phyloP scores from a whole-genome alignment of 169 alveolate genomes.

The Plasmodium cynomolgi region DNA sequence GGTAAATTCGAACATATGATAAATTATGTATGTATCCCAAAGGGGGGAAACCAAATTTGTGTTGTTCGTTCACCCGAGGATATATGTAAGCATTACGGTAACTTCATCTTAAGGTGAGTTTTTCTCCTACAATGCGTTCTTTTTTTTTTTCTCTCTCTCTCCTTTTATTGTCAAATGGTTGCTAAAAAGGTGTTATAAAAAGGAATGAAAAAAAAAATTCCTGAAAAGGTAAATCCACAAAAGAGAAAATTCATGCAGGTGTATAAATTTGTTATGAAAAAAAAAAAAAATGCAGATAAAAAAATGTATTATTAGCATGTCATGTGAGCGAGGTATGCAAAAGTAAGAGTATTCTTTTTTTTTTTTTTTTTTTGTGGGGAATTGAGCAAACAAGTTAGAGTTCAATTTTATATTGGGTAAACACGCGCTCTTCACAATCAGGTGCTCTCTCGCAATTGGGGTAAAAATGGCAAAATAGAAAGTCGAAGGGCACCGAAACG shows the following conservation, averaged over 20 bases:
- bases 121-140: neutral
- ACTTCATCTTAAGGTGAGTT: slow-evolving; percentile 4
- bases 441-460: neutral
- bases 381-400: neutral
- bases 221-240: neutral
- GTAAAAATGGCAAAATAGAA: neutral
- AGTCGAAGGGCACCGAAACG: neutral
- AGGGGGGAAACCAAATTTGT: neutral
- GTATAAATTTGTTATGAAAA: neutral
- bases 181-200: neutral
- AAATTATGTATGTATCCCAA: neutral
- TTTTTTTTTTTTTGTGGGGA: neutral
- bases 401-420: neutral
- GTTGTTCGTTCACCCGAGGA: neutral
- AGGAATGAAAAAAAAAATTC: neutral
- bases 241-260: neutral
- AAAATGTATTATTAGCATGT: neutral
- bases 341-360: neutral
- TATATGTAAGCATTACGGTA: neutral
- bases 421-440: neutral
- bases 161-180: neutral
- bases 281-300: neutral
- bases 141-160: neutral
- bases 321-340: neutral
- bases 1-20: neutral